Conservation (phyloP, 257 asterid species). For the Solanum piurae region DNA sequence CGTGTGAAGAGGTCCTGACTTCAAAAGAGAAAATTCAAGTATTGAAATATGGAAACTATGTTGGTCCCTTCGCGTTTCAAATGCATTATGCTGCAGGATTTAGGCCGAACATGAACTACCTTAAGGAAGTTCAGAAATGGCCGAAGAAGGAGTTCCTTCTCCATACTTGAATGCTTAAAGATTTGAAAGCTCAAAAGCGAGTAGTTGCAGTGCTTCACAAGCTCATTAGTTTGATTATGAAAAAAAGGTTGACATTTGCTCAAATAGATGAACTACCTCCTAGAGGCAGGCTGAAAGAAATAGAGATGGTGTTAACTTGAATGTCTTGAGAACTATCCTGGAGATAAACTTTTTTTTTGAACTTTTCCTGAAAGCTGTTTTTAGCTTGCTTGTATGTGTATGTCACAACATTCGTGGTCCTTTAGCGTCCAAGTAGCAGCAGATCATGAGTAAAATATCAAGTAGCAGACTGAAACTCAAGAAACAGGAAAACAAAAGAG, state of each 20-base stretch:
- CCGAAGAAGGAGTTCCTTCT: slow-evolving; percentile 86
- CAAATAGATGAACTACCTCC: slow-evolving; percentile 75
- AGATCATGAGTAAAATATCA: too few relatives aligned
- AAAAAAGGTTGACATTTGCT: slow-evolving; percentile 69
- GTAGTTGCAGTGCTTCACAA: slow-evolving; percentile 84
- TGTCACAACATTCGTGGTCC: too few relatives aligned
- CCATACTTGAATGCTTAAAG: slow-evolving; percentile 82
- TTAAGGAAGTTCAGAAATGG: slow-evolving; percentile 72
- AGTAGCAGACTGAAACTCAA: too few relatives aligned
- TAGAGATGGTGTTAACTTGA: too few relatives aligned
- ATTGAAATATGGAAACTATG: slow-evolving; percentile 65
- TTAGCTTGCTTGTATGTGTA: too few relatives aligned
- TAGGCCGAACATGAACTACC: slow-evolving; percentile 76
- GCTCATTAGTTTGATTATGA: slow-evolving; percentile 78
- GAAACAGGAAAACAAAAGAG: too few relatives aligned
- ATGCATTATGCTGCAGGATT: slow-evolving; percentile 73
- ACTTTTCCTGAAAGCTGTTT: too few relatives aligned
- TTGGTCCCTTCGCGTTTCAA: slow-evolving; percentile 59
- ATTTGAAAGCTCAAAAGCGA: slow-evolving; percentile 70
- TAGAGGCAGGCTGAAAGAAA: too few relatives aligned
- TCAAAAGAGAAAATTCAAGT: slow-evolving; percentile 24
- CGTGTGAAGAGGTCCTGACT: slow-evolving; percentile 5
- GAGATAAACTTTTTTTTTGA: too few relatives aligned
- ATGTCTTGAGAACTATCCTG: too few relatives aligned
- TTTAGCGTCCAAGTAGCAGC: too few relatives aligned